A percentile compares a stretch with the other conserved stretches of the same genome.
These are phyloP conservation scores for Plectosphaerella sp. DNA, from an alignment of 2,329 filamentous ascomycete species.

Conservation along the genomic window DNA sequence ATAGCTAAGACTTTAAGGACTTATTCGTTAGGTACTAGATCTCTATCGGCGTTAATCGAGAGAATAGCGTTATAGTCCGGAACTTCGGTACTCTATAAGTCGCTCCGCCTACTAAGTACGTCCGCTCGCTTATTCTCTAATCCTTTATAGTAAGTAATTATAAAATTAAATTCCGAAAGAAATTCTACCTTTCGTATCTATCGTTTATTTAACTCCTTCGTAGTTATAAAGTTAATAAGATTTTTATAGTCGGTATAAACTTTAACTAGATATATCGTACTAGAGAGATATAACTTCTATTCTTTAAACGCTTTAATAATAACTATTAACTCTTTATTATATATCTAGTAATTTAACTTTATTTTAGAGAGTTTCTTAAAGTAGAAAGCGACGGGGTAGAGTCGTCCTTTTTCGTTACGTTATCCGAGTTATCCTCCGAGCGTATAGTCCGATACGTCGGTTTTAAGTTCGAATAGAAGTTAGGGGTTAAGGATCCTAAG, in stretches of 20 bases:
- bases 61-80: background rate
- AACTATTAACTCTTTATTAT: background rate
- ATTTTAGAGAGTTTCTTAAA: background rate
- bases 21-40: background rate
- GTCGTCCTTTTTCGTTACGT: background rate
- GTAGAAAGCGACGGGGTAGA: background rate
- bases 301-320: background rate
- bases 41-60: background rate
- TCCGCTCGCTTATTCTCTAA: background rate
- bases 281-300: background rate
- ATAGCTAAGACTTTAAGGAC: background rate
- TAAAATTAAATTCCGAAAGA: slow-evolving; percentile 1
- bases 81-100: background rate
- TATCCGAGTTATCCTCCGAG: background rate
- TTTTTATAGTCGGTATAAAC: slow-evolving; percentile 6
- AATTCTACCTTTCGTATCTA: slow-evolving; percentile 3
- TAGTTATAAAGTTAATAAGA: slow-evolving; percentile 4
- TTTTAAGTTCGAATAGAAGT: slow-evolving; percentile 3
- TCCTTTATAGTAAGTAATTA: background rate
- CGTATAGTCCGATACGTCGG: background rate
- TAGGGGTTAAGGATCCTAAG: background rate
- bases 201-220: slow-evolving; percentile 4
- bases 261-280: background rate
- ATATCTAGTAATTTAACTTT: background rate
- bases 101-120: background rate